These are phyloP conservation scores for Neoscytalidium dimidiatum DNA, from an alignment of 2,329 filamentous ascomycete genomes.

Conservation along the genomic window DNA sequence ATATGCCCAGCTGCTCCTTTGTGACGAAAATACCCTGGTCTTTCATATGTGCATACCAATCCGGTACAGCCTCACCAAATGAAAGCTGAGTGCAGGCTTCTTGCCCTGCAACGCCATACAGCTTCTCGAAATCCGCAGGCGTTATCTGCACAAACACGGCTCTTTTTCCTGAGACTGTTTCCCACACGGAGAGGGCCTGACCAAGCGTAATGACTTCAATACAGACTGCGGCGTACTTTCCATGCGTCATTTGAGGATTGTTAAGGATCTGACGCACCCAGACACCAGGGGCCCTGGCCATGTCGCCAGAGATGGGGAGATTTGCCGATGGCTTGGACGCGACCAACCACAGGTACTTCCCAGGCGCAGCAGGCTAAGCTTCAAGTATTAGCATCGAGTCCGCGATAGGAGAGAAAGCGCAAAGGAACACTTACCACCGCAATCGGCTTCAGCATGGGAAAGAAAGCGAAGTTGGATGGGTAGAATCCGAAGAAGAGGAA, in stretches of 20 bases:
- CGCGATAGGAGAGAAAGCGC: neutral
- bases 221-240: slow-evolving; percentile 30
- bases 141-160: slow-evolving; percentile 28
- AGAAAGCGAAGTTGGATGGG: slow-evolving; percentile 33
- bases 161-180: slow-evolving; percentile 31
- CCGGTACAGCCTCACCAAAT: slow-evolving; percentile 31
- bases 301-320: slow-evolving; percentile 31
- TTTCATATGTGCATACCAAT: slow-evolving; percentile 26
- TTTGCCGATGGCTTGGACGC: slow-evolving; percentile 29
- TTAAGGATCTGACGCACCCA: slow-evolving; percentile 32
- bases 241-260: slow-evolving; percentile 23
- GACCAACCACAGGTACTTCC: slow-evolving; percentile 29
- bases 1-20: slow-evolving; percentile 29
- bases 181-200: slow-evolving; percentile 30
- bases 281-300: slow-evolving; percentile 31
- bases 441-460: slow-evolving; percentile 29
- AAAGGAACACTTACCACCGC: slow-evolving; percentile 27
- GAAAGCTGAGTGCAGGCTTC: slow-evolving; percentile 31
- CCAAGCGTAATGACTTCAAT: slow-evolving; percentile 31
- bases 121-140: slow-evolving; percentile 23
- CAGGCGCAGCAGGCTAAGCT: slow-evolving; percentile 2
- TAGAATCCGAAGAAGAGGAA: slow-evolving; percentile 35
- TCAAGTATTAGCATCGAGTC: neutral
- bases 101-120: slow-evolving; percentile 28
- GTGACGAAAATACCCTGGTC: slow-evolving; percentile 27